Conservation (phyloP, 2,329 filamentous ascomycete species). For the Cladophialophora exuberans region DNA sequence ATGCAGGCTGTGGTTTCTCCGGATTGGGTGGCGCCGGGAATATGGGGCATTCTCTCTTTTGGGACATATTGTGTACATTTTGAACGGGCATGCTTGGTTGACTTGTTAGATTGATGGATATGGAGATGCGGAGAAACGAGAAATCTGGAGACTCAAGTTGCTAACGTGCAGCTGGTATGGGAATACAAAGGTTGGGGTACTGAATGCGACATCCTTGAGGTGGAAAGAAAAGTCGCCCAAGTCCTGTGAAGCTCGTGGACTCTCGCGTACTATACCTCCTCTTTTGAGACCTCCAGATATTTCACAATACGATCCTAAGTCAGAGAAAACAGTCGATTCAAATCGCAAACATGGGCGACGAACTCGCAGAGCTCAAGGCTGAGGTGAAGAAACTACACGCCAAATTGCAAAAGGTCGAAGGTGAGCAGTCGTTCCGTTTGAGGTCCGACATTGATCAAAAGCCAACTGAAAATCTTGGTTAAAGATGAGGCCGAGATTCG, state of each 20-base stretch:
- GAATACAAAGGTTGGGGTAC: neutral
- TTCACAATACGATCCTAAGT: neutral
- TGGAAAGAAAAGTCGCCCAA: no score
- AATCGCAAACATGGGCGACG: conserved; percentile 16
- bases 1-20: no score
- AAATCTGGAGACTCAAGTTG: neutral
- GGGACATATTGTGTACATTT: no score
- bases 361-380: conserved; percentile 25
- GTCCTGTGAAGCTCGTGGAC: no score
- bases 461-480: neutral
- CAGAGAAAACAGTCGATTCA: neutral
- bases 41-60: conserved; percentile 27
- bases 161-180: no score
- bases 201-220: no score
- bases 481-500: conserved; percentile 58
- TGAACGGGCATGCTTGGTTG: neutral
- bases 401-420: conserved; percentile 27
- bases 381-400: conserved; percentile 26
- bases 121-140: conserved; percentile 1
- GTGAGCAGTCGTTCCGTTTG: conserved; percentile 1
- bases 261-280: conserved; percentile 4
- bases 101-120: neutral
- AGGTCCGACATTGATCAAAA: neutral
- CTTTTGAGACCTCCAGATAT: neutral
- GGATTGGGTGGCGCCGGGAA: no score